Evolutionary conservation across 2,329 filamentous ascomycete genomes (phyloP).

Genomic region (Fusarium scirpi): DNA sequence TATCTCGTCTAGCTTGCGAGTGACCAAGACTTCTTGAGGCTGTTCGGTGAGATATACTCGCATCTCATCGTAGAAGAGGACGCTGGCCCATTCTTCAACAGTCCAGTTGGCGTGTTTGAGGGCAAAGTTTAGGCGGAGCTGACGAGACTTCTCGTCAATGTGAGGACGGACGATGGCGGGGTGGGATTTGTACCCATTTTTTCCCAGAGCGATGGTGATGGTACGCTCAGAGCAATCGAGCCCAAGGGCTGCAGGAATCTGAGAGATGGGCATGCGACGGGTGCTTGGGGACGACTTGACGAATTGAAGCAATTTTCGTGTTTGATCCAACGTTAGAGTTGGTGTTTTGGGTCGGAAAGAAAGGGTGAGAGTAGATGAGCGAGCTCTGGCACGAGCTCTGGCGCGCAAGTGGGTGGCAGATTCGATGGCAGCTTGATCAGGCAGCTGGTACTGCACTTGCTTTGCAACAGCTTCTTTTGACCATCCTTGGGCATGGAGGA

Average conservation of each 20-base stretch:
- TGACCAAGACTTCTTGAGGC: slow-evolving; percentile 16
- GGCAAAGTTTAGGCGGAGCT: slow-evolving; percentile 28
- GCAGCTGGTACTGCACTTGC: not conserved
- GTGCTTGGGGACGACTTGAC: slow-evolving; percentile 18
- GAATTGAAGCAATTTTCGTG: slow-evolving; percentile 18
- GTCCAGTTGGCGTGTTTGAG: slow-evolving; percentile 24
- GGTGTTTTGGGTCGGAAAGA: not conserved
- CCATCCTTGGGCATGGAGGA: slow-evolving; percentile 1
- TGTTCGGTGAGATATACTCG: not conserved
- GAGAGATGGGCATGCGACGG: slow-evolving; percentile 16
- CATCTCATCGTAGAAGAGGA: slow-evolving; percentile 25
- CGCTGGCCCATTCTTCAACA: slow-evolving; percentile 27
- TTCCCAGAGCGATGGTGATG: slow-evolving; percentile 20
- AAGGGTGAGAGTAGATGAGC: not conserved
- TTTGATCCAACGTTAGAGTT: slow-evolving; percentile 6
- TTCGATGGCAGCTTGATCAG: not conserved
- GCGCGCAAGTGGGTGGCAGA: not conserved
- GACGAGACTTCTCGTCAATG: slow-evolving; percentile 19
- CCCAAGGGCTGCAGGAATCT: slow-evolving; percentile 16
- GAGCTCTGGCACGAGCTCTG: not conserved
- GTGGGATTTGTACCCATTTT: slow-evolving; percentile 23
- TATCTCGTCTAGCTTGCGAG: slow-evolving; percentile 20
- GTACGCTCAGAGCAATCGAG: slow-evolving; percentile 12
- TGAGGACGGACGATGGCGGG: slow-evolving; percentile 18
- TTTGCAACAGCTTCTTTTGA: not conserved